Conservation (phyloP, 2,329 filamentous ascomycete genomes). For the Scopulariopsis brevicaulis region DNA sequence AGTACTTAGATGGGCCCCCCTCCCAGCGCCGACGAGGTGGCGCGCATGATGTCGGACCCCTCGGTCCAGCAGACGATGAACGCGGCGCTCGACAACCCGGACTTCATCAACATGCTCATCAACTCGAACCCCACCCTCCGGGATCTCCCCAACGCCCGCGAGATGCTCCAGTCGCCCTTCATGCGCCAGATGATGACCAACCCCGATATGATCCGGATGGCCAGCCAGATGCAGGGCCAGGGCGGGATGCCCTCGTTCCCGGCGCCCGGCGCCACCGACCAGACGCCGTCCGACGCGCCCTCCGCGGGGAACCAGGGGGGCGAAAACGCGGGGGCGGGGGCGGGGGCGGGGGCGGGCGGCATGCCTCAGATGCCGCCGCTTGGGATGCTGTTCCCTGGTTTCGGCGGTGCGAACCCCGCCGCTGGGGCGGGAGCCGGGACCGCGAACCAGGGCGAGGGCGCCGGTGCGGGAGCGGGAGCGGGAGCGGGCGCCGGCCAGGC, state of each 20-base stretch:
- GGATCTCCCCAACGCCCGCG: conserved; percentile 62
- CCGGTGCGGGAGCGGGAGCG: neutral
- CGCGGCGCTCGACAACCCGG: conserved; percentile 91
- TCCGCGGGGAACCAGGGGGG: conserved; percentile 10
- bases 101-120: conserved; percentile 89
- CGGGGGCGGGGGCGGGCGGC: neutral
- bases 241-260: conserved; percentile 56
- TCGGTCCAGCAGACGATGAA: conserved; percentile 81
- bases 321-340: conserved; percentile 11
- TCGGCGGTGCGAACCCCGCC: conserved; percentile 5
- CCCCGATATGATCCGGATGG: conserved; percentile 71
- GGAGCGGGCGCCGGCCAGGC: neutral
- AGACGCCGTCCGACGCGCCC: conserved; percentile 47
- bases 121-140: conserved; percentile 77
- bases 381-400: conserved; percentile 2
- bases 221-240: conserved; percentile 59
- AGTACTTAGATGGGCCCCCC: conserved; percentile 72
- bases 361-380: neutral
- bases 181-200: conserved; percentile 91
- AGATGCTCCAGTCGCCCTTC: conserved; percentile 79
- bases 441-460: neutral
- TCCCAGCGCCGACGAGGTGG: conserved; percentile 67
- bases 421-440: conserved; percentile 9
- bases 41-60: conserved; percentile 79
- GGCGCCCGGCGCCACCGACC: conserved; percentile 85